phyloP scores from a whole-genome alignment of 2,329 filamentous ascomycete genomes.

The Diaporthe sp. region DNA sequence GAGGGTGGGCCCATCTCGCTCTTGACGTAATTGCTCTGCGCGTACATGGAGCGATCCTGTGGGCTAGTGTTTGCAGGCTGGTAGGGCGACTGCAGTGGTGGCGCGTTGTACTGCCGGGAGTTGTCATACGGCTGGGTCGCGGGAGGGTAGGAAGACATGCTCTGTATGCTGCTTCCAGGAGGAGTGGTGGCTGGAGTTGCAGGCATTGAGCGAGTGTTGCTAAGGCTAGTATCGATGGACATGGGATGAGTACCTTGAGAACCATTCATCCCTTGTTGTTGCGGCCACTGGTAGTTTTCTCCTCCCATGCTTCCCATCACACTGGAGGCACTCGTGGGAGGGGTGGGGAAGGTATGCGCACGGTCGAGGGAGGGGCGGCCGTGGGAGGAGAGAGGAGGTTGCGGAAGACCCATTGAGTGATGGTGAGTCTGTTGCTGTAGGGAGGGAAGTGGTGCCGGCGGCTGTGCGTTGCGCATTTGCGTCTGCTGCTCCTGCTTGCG shows the following conservation, averaged over 20 bases:
- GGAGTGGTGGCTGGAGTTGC: constrained; percentile 93
- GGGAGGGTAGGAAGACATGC: constrained; percentile 82
- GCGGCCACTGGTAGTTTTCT: constrained; percentile 85
- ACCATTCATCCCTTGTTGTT: constrained; percentile 70
- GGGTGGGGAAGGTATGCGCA: constrained; percentile 93
- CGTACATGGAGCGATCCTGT: constrained; percentile 75
- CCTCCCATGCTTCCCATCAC: constrained; percentile 81
- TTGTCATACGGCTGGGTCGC: constrained; percentile 80
- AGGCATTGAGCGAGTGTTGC: constrained; percentile 86
- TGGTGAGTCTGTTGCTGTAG: constrained; percentile 76
- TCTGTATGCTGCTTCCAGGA: constrained; percentile 81
- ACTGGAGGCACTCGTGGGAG: constrained; percentile 92
- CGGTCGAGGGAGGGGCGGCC: constrained; percentile 85
- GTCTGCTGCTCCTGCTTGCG: constrained; percentile 79
- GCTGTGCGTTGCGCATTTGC: constrained; percentile 73
- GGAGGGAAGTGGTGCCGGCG: constrained; percentile 71
- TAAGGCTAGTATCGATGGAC: constrained; percentile 84
- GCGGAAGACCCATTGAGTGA: constrained; percentile 70
- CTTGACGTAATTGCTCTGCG: constrained; percentile 82
- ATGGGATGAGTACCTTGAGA: constrained; percentile 77
- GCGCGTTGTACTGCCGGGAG: constrained; percentile 82
- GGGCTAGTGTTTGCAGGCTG: constrained; percentile 71
- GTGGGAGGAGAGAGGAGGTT: constrained; percentile 73
- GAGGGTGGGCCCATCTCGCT: constrained; percentile 90
- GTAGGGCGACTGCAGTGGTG: constrained; percentile 79